These are phyloP conservation scores for Cordyceps tenuipes DNA, from an alignment of 2,329 filamentous ascomycete species.

Conservation along the genomic window DNA sequence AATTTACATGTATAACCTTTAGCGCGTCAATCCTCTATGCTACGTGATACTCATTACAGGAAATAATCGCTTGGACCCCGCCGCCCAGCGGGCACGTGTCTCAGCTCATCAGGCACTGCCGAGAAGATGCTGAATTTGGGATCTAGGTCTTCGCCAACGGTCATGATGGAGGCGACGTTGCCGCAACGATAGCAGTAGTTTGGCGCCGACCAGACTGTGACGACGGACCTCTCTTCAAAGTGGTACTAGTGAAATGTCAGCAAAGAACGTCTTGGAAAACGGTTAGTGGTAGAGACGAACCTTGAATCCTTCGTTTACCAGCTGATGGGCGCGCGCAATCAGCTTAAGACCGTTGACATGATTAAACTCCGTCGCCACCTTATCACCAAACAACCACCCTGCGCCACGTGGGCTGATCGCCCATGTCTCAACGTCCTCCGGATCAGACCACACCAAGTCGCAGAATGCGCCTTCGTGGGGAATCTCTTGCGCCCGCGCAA, in stretches of 20 bases:
- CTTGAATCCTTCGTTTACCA: constrained; percentile 98
- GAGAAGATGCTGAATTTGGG: constrained; percentile 91
- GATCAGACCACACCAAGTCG: constrained; percentile 96
- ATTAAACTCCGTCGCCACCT: constrained; percentile 95
- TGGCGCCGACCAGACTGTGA: constrained; percentile 96
- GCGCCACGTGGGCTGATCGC: constrained; percentile 88
- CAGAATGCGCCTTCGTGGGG: constrained; percentile 98
- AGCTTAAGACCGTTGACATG: constrained; percentile 94
- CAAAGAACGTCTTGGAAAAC: neutral
- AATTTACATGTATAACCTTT: constrained; percentile 31
- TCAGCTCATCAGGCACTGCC: constrained; percentile 76
- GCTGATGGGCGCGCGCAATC: constrained; percentile 92
- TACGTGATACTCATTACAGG: constrained; percentile 34
- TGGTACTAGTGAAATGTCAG: constrained; percentile 56
- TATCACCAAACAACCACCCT: constrained; percentile 96
- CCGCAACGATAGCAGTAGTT: constrained; percentile 95
- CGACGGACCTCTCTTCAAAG: constrained; percentile 88
- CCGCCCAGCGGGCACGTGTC: constrained; percentile 67
- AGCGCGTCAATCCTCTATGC: constrained; percentile 11
- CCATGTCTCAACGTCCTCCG: constrained; percentile 95
- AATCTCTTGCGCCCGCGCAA: constrained; percentile 94
- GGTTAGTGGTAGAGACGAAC: constrained; percentile 35
- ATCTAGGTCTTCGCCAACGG: constrained; percentile 73
- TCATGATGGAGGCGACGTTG: constrained; percentile 95
- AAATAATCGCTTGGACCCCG: constrained; percentile 64